A percentile compares a stretch with the other conserved stretches of the same genome.
phyloP scores from a whole-genome alignment of 306 rosid genomes.

The Cucurbita argyrosperma region DNA sequence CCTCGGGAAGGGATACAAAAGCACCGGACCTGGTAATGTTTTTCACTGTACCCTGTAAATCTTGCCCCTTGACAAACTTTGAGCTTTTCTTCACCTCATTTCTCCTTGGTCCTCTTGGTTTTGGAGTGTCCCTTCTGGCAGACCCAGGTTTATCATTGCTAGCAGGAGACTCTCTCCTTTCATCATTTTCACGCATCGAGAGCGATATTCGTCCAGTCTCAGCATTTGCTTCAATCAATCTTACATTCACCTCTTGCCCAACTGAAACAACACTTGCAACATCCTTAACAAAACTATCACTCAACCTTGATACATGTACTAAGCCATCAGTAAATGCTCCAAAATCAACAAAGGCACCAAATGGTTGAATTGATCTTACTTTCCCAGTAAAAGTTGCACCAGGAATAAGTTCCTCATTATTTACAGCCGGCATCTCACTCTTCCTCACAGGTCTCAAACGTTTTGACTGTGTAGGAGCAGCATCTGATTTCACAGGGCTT shows the following conservation, averaged over 20 bases:
- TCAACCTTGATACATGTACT: conserved; percentile 83
- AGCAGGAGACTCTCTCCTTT: conserved; percentile 36
- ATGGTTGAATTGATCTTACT: conserved; percentile 86
- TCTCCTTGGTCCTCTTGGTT: conserved; percentile 29
- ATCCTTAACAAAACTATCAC: conserved; percentile 78
- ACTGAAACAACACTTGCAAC: conserved; percentile 72
- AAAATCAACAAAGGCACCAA: conserved; percentile 90
- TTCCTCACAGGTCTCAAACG: conserved; percentile 53
- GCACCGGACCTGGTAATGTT: conserved; percentile 67
- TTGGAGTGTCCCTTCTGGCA: conserved; percentile 45
- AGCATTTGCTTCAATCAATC: conserved; percentile 58
- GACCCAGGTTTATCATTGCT: conserved; percentile 39
- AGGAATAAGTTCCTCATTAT: conserved; percentile 62
- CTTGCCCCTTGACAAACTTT: conserved; percentile 64
- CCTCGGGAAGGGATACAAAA: conserved; percentile 85
- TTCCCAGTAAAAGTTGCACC: conserved; percentile 88
- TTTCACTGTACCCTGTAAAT: conserved; percentile 74
- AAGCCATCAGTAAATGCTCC: conserved; percentile 98
- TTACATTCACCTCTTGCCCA: conserved; percentile 97
- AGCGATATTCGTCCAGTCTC: conserved; percentile 84
- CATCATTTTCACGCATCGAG: conserved; percentile 65
- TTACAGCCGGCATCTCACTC: conserved; percentile 87
- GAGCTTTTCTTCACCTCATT: conserved; percentile 36
- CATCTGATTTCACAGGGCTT: conserved; percentile 26
- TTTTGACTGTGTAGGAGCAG: conserved; percentile 20